A percentile compares a stretch with the other conserved stretches of the same genome.
These are phyloP conservation scores for Piper betle DNA, from an alignment of 164 flowering plant species.

Conservation along the genomic window DNA sequence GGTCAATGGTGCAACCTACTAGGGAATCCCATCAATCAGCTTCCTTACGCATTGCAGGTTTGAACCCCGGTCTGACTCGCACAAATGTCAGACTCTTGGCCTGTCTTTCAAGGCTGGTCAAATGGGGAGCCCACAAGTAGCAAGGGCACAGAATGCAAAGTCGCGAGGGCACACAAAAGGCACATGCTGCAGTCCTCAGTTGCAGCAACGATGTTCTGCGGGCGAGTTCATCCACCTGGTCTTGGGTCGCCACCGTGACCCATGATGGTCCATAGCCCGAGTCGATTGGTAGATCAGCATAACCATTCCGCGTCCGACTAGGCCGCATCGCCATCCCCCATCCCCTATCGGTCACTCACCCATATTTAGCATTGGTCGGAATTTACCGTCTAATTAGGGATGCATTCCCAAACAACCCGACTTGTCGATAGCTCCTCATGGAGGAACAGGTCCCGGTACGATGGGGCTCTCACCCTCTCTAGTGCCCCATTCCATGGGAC, in stretches of 20 bases:
- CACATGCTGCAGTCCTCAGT: not conserved
- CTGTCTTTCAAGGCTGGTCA: no score
- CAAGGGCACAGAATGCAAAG: not conserved
- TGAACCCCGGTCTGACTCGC: no score
- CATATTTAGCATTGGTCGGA: not conserved
- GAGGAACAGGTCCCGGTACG: conserved; percentile 3
- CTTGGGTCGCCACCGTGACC: not conserved
- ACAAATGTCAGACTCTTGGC: no score
- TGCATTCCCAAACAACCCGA: conserved; percentile 8
- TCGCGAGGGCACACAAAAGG: not conserved
- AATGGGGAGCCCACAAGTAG: no score
- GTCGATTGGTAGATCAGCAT: conserved; percentile 2
- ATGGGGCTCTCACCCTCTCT: conserved; percentile 7
- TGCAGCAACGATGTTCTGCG: not conserved
- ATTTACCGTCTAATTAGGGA: not conserved
- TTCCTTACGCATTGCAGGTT: no score
- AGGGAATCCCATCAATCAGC: no score
- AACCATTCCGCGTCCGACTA: conserved; percentile 1
- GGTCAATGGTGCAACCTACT: not conserved
- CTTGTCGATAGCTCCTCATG: conserved; percentile 5
- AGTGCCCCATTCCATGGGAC: conserved; percentile 1
- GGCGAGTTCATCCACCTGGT: not conserved
- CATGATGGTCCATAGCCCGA: not conserved
- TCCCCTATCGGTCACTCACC: not conserved
- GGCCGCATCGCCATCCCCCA: not conserved